Conservation (phyloP, 495 filamentous ascomycete species). For the Penicillium manginii region DNA sequence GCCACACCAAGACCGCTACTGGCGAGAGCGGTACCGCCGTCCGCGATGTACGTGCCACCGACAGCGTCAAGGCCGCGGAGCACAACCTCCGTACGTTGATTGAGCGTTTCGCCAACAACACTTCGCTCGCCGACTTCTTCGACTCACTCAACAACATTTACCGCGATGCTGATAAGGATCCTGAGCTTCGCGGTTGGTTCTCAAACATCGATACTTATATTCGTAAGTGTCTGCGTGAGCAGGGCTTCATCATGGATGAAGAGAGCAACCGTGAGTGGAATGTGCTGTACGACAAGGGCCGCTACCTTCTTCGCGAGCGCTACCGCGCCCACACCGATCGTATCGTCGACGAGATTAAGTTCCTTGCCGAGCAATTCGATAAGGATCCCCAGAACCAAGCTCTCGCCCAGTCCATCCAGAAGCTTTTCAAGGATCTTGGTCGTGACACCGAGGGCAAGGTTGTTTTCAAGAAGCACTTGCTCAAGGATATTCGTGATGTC, state of each 20-base stretch:
- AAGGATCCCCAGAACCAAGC: slow-evolving; percentile 82
- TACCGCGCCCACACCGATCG: slow-evolving; percentile 88
- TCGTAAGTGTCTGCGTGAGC: slow-evolving; percentile 78
- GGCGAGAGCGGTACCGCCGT: slow-evolving; percentile 66
- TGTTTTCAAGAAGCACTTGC: slow-evolving; percentile 85
- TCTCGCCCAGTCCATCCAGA: slow-evolving; percentile 74
- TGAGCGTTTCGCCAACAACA: slow-evolving; percentile 95
- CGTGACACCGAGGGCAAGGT: slow-evolving; percentile 83
- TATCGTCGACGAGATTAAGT: slow-evolving; percentile 87
- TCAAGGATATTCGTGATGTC: slow-evolving; percentile 86
- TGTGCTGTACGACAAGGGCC: slow-evolving; percentile 80
- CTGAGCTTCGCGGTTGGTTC: slow-evolving; percentile 90
- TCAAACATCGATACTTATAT: slow-evolving; percentile 74
- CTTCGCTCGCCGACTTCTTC: slow-evolving; percentile 83
- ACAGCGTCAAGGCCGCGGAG: slow-evolving; percentile 69
- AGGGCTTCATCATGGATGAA: slow-evolving; percentile 90
- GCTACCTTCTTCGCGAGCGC: slow-evolving; percentile 84
- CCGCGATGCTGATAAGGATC: slow-evolving; percentile 85
- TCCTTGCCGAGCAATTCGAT: slow-evolving; percentile 86
- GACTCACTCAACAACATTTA: slow-evolving; percentile 87
- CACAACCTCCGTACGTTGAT: slow-evolving; percentile 82
- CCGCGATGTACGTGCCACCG: slow-evolving; percentile 67
- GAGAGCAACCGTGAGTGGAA: slow-evolving; percentile 83
- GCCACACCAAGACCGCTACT: slow-evolving; percentile 68
- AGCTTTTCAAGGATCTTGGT: slow-evolving; percentile 86